Evolutionary conservation across 352 stramenopile species (phyloP).

Genomic region (Phytopythium sindhum): DNA sequence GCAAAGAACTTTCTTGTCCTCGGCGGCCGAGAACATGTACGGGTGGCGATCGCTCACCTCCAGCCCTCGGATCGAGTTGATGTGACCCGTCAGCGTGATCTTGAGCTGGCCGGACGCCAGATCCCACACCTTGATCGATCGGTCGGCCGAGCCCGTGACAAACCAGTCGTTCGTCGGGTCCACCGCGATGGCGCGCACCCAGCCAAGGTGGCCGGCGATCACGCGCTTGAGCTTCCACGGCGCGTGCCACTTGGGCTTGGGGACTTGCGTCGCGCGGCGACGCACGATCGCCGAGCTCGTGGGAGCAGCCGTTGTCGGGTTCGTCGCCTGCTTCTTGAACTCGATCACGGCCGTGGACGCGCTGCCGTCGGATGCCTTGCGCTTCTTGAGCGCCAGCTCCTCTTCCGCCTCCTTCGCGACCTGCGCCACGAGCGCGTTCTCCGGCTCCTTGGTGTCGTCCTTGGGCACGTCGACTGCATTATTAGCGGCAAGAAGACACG

Average conservation of each 20-base stretch:
- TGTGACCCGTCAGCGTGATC: constrained; percentile 98
- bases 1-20: constrained; percentile 99
- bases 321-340: constrained; percentile 57
- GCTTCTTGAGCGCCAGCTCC: constrained; percentile 39
- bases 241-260: constrained; percentile 97
- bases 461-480: constrained; percentile 6
- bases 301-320: constrained; percentile 13
- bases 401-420: constrained; percentile 55
- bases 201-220: constrained; percentile 94
- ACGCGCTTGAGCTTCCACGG: constrained; percentile 98
- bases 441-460: not conserved
- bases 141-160: constrained; percentile 95
- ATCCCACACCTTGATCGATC: constrained; percentile 99
- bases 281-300: constrained; percentile 74
- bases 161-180: constrained; percentile 99
- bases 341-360: constrained; percentile 45
- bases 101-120: constrained; percentile 96
- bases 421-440: constrained; percentile 43
- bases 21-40: constrained; percentile 97
- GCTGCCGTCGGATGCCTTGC: constrained; percentile 27
- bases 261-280: constrained; percentile 83
- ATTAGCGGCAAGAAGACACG: not conserved
- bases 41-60: constrained; percentile 95
- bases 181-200: constrained; percentile 97
- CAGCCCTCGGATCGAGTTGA: constrained; percentile 96